A percentile compares a stretch with the other conserved stretches of the same genome.
Conservation (phyloP, 352 stramenopile species). For the Globisporangium recalcitrans region DNA sequence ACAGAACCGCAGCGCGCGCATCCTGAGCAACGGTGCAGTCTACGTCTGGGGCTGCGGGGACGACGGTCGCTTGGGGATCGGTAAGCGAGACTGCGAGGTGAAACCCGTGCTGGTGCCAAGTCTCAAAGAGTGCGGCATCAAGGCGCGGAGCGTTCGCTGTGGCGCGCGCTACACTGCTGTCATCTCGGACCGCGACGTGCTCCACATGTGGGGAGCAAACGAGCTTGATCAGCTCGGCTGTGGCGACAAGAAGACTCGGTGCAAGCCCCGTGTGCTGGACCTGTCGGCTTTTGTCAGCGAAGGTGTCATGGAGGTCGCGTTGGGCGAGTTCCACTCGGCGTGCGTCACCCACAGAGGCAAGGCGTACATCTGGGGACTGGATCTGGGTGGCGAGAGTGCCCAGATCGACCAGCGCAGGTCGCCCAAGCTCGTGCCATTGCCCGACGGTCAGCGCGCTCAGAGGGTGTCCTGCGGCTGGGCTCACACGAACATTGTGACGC, state of each 20-base stretch:
- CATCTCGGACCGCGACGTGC: conserved; percentile 53
- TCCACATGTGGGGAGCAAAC: conserved; percentile 80
- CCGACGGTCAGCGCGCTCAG: conserved; percentile 31
- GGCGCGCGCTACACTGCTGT: conserved; percentile 62
- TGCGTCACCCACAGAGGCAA: conserved; percentile 42
- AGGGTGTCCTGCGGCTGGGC: conserved; percentile 61
- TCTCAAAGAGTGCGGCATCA: conserved; percentile 36
- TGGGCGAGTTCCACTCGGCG: conserved; percentile 73
- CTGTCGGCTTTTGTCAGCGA: conserved; percentile 36
- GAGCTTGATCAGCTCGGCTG: conserved; percentile 75
- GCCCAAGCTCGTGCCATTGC: conserved; percentile 27
- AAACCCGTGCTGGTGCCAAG: conserved; percentile 30
- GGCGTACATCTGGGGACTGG: conserved; percentile 58
- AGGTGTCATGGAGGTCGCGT: conserved; percentile 46
- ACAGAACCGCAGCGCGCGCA: conserved; percentile 69
- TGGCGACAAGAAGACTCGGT: conserved; percentile 42
- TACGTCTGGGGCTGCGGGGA: conserved; percentile 74
- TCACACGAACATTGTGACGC: conserved; percentile 58
- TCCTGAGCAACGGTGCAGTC: conserved; percentile 66
- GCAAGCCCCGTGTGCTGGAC: conserved; percentile 37
- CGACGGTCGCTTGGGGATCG: conserved; percentile 57
- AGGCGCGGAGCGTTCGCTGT: conserved; percentile 47
- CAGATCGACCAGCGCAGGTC: conserved; percentile 33
- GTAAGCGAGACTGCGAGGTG: conserved; percentile 30
- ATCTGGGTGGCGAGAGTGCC: conserved; percentile 40